Evolutionary conservation across 768 basidiomycete genomes (phyloP).

Genomic region (Paxillus ammoniavirescens): DNA sequence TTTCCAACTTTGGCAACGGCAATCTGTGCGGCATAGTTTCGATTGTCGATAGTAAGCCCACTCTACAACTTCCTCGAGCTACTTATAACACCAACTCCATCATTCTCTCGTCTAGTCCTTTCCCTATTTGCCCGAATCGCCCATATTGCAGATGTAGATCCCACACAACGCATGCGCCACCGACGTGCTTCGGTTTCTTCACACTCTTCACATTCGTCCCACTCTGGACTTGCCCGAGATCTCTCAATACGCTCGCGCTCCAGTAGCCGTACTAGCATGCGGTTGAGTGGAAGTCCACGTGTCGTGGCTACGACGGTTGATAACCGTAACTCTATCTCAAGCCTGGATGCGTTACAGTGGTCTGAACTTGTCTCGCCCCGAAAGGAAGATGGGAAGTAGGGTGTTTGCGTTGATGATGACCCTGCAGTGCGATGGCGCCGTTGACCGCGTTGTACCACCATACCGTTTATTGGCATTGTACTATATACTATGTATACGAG

Average conservation of each 20-base stretch:
- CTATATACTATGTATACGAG: background rate
- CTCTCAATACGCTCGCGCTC: constrained; percentile 34
- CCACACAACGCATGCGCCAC: constrained; percentile 74
- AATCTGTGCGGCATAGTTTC: constrained; percentile 76
- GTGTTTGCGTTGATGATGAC: background rate
- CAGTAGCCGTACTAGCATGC: constrained; percentile 40
- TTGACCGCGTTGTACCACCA: too few species aligned
- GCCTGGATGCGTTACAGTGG: constrained; percentile 33
- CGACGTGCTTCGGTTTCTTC: constrained; percentile 79
- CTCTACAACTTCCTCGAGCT: background rate
- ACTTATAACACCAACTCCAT: constrained; percentile 1
- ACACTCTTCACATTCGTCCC: constrained; percentile 56
- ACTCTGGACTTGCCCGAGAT: constrained; percentile 32
- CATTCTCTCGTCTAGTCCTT: constrained; percentile 47
- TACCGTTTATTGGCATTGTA: too few species aligned
- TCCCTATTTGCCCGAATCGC: constrained; percentile 77
- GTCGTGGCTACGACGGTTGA: constrained; percentile 30
- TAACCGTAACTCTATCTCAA: constrained; percentile 30
- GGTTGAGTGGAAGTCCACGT: constrained; percentile 32
- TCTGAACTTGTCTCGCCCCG: constrained; percentile 31
- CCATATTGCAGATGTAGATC: constrained; percentile 72
- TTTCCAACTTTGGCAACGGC: constrained; percentile 35
- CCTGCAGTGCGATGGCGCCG: too few species aligned
- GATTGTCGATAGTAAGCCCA: constrained; percentile 69
- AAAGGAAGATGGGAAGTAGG: constrained; percentile 23